Conservation (phyloP, 345 rosid genomes). For the Eucalyptus albens region DNA sequence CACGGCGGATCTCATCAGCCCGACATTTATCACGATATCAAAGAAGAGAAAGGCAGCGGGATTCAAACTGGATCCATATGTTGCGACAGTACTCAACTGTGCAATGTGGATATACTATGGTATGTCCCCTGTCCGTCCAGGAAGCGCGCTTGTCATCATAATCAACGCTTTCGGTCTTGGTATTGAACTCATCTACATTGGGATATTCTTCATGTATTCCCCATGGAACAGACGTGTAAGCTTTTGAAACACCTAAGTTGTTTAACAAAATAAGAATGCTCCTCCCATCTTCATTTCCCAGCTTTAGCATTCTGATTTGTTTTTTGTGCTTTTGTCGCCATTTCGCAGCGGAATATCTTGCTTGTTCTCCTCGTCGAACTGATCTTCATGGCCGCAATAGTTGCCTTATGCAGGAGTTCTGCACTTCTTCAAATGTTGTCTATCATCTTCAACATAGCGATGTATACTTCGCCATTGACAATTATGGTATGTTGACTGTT, state of each 20-base stretch:
- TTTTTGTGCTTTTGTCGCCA: background rate
- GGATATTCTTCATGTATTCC: conserved; percentile 37
- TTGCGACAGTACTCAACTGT: too few relatives aligned
- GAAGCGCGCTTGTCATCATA: conserved; percentile 38
- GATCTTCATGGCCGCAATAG: conserved; percentile 22
- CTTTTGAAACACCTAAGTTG: background rate
- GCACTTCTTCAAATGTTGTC: too few relatives aligned
- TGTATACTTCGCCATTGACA: too few relatives aligned
- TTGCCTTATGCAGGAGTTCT: background rate
- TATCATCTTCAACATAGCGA: too few relatives aligned
- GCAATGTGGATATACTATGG: too few relatives aligned
- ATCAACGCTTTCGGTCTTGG: conserved; percentile 42
- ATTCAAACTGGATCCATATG: too few relatives aligned
- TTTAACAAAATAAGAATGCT: background rate
- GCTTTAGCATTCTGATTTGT: background rate
- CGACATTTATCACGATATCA: too few relatives aligned
- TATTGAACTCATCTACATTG: conserved; percentile 35
- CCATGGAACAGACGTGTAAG: conserved; percentile 18
- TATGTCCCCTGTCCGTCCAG: background rate
- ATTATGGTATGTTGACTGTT: too few relatives aligned
- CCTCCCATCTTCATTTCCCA: background rate
- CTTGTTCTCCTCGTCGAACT: conserved; percentile 17
- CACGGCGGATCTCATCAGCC: too few relatives aligned
- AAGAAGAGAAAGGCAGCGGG: too few relatives aligned
- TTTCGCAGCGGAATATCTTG: conserved; percentile 6